A percentile compares a stretch with the other conserved stretches of the same genome.
These are phyloP conservation scores for Kingdonia uniflora DNA, from an alignment of 164 flowering plant species.

Conservation along the genomic window DNA sequence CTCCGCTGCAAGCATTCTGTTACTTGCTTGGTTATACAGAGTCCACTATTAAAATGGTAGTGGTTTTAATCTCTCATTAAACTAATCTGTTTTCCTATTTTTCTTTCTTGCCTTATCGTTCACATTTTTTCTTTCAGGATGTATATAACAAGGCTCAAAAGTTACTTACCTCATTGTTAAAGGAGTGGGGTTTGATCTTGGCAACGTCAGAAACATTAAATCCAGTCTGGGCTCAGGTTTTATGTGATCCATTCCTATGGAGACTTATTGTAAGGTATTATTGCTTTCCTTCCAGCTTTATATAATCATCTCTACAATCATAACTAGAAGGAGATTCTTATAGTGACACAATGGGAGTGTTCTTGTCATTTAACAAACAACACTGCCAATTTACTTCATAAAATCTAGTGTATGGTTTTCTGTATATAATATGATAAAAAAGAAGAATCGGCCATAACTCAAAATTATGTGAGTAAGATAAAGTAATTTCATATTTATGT, in stretches of 20 bases:
- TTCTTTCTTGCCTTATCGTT: background rate
- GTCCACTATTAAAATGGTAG: slow-evolving; percentile 61
- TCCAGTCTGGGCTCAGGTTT: slow-evolving; percentile 77
- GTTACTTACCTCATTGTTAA: slow-evolving; percentile 52
- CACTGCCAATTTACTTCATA: too few species aligned
- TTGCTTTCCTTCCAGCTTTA: background rate
- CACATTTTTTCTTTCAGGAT: slow-evolving; percentile 32
- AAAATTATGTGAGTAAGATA: too few species aligned
- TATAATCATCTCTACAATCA: background rate
- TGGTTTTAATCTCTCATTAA: background rate
- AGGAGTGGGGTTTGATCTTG: slow-evolving; percentile 58
- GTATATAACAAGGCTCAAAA: slow-evolving; percentile 44
- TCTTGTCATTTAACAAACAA: too few species aligned
- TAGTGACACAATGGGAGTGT: too few species aligned
- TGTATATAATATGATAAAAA: too few species aligned
- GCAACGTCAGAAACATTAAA: slow-evolving; percentile 54
- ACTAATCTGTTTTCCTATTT: background rate
- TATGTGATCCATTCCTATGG: slow-evolving; percentile 79
- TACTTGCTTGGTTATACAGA: slow-evolving; percentile 59
- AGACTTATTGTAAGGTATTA: slow-evolving; percentile 71
- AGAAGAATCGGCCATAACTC: too few species aligned
- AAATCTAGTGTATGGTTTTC: too few species aligned
- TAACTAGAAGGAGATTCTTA: too few species aligned
- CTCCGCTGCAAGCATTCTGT: slow-evolving; percentile 89
- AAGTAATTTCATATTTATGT: background rate